Percentiles rank a stretch among this genome's conserved stretches.
Evolutionary conservation across 1,284 basidiomycete species (phyloP).

Genomic region (Papiliotrema flavescens): DNA sequence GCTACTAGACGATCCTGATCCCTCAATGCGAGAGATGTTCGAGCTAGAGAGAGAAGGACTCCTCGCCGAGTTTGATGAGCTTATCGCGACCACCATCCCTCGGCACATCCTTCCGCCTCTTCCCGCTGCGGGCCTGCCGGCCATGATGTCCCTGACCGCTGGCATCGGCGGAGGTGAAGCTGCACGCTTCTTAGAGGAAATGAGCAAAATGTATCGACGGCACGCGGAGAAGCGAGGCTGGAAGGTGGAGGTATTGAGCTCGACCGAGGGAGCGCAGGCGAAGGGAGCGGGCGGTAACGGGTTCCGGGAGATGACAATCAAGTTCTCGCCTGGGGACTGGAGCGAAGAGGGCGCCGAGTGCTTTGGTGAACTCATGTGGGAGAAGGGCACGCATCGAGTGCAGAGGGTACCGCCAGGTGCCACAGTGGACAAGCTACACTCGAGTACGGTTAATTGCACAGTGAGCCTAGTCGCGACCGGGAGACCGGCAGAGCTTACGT

Average conservation of each 20-base stretch:
- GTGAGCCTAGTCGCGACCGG: conserved; percentile 53
- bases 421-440: conserved; percentile 80
- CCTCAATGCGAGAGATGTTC: conserved; percentile 71
- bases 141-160: conserved; percentile 83
- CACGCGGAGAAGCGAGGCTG: conserved; percentile 56
- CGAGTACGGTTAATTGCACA: conserved; percentile 83
- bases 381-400: conserved; percentile 93
- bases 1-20: conserved; percentile 71
- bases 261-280: conserved; percentile 53
- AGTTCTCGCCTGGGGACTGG: conserved; percentile 19
- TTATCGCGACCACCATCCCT: conserved; percentile 62
- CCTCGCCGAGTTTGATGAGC: conserved; percentile 52
- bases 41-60: conserved; percentile 63
- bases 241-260: conserved; percentile 44
- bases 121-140: conserved; percentile 62
- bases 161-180: conserved; percentile 92
- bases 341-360: conserved; percentile 60
- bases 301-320: conserved; percentile 73
- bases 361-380: conserved; percentile 78
- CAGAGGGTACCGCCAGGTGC: conserved; percentile 92
- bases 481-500: neutral
- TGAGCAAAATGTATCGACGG: conserved; percentile 79
- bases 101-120: conserved; percentile 68
- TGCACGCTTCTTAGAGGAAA: conserved; percentile 72
- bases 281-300: conserved; percentile 56